Evolutionary conservation across 192 early-diverging fungal genomes (phyloP).

Genomic region (Mortierella antarctica): DNA sequence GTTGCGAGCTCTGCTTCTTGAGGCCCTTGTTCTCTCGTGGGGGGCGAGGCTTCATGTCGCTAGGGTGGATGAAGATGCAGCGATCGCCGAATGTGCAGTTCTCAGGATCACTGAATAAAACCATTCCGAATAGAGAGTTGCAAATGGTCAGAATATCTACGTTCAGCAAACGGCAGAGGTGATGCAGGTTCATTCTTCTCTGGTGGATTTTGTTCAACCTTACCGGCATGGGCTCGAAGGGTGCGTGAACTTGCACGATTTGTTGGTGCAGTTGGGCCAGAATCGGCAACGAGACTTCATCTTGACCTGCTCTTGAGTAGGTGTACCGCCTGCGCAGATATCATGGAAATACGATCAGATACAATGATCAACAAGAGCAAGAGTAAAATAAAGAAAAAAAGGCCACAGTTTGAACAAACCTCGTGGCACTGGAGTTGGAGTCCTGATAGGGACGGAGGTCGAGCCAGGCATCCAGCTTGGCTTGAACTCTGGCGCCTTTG

Average conservation of each 20-base stretch:
- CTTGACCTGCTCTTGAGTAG: conserved; percentile 14
- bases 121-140: neutral
- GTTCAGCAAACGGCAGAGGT: neutral
- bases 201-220: neutral
- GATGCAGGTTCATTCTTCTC: neutral
- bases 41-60: conserved; percentile 23
- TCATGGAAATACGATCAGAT: neutral
- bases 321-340: neutral
- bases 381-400: neutral
- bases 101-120: conserved; percentile 23
- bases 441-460: neutral
- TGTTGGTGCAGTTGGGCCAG: conserved; percentile 66
- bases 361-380: no score
- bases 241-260: conserved; percentile 63
- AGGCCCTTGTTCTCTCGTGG: neutral
- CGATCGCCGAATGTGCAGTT: conserved; percentile 46
- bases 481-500: conserved; percentile 41
- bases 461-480: conserved; percentile 25
- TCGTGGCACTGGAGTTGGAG: neutral
- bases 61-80: conserved; percentile 50
- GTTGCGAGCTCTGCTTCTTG: conserved; percentile 27
- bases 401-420: neutral
- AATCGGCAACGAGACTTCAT: conserved; percentile 55
- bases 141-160: neutral
- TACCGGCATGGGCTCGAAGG: conserved; percentile 60